Evolutionary conservation across 2,329 filamentous ascomycete species (phyloP).

Genomic region (Hypoxylon sp.): DNA sequence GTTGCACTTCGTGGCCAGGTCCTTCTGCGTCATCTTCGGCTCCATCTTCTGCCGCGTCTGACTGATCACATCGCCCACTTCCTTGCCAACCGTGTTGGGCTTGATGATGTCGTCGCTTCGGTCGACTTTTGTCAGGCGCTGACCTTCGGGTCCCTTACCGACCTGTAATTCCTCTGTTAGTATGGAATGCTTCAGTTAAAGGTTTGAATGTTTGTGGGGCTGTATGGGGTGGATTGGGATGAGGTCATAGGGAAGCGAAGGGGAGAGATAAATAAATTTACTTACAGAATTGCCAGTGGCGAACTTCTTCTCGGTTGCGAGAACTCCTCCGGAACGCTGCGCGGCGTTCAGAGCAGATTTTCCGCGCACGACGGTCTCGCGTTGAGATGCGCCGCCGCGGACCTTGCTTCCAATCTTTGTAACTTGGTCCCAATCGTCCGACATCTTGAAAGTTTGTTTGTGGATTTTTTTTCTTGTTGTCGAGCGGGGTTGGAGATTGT

Average conservation of each 20-base stretch:
- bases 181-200: neutral
- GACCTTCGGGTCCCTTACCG: conserved; percentile 79
- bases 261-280: conserved; percentile 43
- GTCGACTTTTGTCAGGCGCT: conserved; percentile 98
- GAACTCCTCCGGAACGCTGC: conserved; percentile 80
- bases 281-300: conserved; percentile 83
- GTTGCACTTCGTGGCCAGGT: conserved; percentile 89
- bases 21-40: conserved; percentile 97
- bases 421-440: conserved; percentile 84
- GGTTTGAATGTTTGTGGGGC: neutral
- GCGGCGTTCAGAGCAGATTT: conserved; percentile 90
- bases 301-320: conserved; percentile 94
- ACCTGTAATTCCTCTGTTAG: conserved; percentile 56
- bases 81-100: conserved; percentile 88
- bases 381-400: conserved; percentile 74
- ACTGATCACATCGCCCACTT: conserved; percentile 86
- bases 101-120: conserved; percentile 97
- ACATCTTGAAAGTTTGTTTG: conserved; percentile 67
- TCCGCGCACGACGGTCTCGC: conserved; percentile 91
- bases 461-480: neutral
- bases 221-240: conserved; percentile 1
- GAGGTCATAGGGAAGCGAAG: conserved; percentile 9
- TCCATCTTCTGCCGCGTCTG: conserved; percentile 83
- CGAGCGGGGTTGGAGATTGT: neutral
- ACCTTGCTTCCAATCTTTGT: conserved; percentile 96